Conservation (phyloP, 2,329 filamentous ascomycete species). For the Talaromyces verruculosus region DNA sequence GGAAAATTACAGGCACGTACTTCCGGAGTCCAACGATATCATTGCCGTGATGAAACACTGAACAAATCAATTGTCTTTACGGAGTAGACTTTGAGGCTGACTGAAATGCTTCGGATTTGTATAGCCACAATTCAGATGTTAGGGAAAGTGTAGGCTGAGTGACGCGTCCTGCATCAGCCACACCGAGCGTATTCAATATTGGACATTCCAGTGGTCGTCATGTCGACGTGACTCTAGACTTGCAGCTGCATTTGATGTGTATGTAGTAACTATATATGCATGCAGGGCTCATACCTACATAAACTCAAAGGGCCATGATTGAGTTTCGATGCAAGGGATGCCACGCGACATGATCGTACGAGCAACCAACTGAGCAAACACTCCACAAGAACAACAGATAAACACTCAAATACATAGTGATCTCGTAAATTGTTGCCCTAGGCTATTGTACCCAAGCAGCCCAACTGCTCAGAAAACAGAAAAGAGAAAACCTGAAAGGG, state of each 20-base stretch:
- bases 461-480: background rate
- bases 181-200: background rate
- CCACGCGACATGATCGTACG: background rate
- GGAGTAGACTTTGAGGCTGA: conserved; percentile 1
- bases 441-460: no score
- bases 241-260: background rate
- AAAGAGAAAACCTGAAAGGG: background rate
- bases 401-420: background rate
- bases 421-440: no score
- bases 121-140: background rate
- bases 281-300: background rate
- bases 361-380: background rate
- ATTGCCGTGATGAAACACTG: background rate
- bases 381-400: background rate
- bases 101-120: background rate
- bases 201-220: background rate
- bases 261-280: background rate
- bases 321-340: background rate
- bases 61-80: background rate
- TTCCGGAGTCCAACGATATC: no score
- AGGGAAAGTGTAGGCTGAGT: background rate
- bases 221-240: background rate
- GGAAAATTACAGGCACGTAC: background rate
- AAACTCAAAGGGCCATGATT: background rate
- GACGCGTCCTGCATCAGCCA: background rate